Conservation (phyloP, 257 asterid genomes). For the Rauvolfia tetraphylla region DNA sequence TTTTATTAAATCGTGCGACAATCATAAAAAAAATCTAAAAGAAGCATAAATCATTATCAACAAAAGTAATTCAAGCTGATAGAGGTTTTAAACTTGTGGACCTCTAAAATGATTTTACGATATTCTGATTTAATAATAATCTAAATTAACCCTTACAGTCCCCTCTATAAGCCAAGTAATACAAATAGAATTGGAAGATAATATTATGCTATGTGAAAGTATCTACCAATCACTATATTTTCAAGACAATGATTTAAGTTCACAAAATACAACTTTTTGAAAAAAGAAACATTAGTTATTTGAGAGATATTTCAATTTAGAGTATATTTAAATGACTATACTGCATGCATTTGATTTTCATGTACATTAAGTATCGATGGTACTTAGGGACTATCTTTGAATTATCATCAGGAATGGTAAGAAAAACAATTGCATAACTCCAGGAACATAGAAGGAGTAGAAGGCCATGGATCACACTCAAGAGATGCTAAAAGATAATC, state of each 20-base stretch:
- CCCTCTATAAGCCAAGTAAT: background rate
- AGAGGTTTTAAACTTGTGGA: background rate
- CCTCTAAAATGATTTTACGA: background rate
- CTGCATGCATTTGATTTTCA: background rate
- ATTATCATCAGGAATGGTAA: background rate
- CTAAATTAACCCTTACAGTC: background rate
- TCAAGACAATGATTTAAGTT: no score
- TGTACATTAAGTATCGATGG: background rate
- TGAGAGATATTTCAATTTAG: no score
- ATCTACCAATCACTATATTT: background rate
- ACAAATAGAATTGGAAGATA: background rate
- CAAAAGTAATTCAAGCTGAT: no score
- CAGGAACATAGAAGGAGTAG: background rate
- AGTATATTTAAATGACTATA: background rate
- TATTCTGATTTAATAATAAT: background rate
- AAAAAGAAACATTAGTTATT: no score
- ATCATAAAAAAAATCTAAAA: no score
- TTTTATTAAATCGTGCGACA: no score
- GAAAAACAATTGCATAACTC: background rate
- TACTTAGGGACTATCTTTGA: background rate
- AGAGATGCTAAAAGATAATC: background rate
- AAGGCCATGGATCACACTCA: background rate
- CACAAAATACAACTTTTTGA: background rate
- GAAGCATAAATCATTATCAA: no score
- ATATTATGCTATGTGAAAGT: background rate